Evolutionary conservation across 345 rosid species (phyloP).

Genomic region (Salix brachista): DNA sequence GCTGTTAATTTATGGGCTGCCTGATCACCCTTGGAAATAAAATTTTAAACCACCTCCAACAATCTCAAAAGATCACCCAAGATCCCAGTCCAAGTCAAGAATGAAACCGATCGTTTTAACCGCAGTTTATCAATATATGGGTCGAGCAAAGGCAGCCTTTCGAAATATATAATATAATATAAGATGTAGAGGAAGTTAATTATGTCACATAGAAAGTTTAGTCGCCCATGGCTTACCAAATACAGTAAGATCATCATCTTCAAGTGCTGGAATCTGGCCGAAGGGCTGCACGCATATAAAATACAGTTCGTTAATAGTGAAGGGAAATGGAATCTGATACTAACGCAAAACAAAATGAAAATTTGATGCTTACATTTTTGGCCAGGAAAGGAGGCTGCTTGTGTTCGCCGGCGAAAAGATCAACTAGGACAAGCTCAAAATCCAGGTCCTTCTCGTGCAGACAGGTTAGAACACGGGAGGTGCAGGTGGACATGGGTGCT

Average conservation of each 20-base stretch:
- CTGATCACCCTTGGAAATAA: too few species aligned
- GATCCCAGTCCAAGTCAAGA: too few species aligned
- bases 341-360: not conserved
- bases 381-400: slow-evolving; percentile 56
- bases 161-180: too few species aligned
- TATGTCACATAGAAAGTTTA: too few species aligned
- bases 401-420: slow-evolving; percentile 64
- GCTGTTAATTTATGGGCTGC: too few species aligned
- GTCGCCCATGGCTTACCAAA: slow-evolving; percentile 41
- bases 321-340: not conserved
- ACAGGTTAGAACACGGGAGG: slow-evolving; percentile 55
- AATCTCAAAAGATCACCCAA: too few species aligned
- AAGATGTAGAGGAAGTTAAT: too few species aligned
- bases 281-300: slow-evolving; percentile 32
- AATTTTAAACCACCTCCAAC: too few species aligned
- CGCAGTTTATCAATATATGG: too few species aligned
- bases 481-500: slow-evolving; percentile 62
- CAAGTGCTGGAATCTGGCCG: slow-evolving; percentile 74
- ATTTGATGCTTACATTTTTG: slow-evolving; percentile 43
- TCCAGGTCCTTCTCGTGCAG: slow-evolving; percentile 66
- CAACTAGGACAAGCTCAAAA: slow-evolving; percentile 61
- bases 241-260: slow-evolving; percentile 71
- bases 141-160: too few species aligned
- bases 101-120: too few species aligned
- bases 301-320: not conserved